Evolutionary conservation across 495 filamentous ascomycete genomes (phyloP), one percentile per base, ranked within the genome.

Genomic region (Cetradonia linearis): DNA sequence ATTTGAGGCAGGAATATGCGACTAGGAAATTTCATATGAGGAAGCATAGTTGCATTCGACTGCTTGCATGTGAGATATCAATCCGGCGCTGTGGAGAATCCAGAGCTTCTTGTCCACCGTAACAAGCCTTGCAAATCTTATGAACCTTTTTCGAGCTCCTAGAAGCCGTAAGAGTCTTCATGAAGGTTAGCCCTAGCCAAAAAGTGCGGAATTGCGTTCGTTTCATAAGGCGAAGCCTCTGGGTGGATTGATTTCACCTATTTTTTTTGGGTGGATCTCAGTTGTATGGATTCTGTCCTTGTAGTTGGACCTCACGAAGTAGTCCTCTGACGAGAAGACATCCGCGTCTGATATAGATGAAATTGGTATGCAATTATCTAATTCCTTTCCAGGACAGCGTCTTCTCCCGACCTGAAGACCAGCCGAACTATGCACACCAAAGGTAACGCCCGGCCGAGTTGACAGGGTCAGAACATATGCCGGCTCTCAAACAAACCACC

Each of bases 1-100:
- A 65, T 96, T 96, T 70, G 88, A 91, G 65, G 69, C 74, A 44
- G 85, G 85, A 3, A 73, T 86, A 38, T 94, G 89, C 67, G 74
- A 79, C 40, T 76, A 60, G 48, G 38, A 1, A 1, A 1, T 47
- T 13, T 37, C 16, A 55, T 49, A 1, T 14, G 31, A 36, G 27
- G 28, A 42, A 18, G 34, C 27, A 23, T 7, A 20, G 8, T 40
- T 18, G 23, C 34, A 31, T n/a, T 46, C 1, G 18, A 20, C 23
- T 46, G 1, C 33, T 54, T 54, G 30, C 50, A 33, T 25, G 42
- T 27, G 20, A n/a, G 30, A 16, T 31, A 34, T 36, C 31, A 31
- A 33, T 11, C 18, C 31, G 11, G 30, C 30, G n/a, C 50, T 36
- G 28, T 20, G 20, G 34, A 18, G 20, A n/a, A 18, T 5, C 50